Conservation (phyloP, 495 filamentous ascomycete genomes). For the Astrothelium macrocarpum region DNA sequence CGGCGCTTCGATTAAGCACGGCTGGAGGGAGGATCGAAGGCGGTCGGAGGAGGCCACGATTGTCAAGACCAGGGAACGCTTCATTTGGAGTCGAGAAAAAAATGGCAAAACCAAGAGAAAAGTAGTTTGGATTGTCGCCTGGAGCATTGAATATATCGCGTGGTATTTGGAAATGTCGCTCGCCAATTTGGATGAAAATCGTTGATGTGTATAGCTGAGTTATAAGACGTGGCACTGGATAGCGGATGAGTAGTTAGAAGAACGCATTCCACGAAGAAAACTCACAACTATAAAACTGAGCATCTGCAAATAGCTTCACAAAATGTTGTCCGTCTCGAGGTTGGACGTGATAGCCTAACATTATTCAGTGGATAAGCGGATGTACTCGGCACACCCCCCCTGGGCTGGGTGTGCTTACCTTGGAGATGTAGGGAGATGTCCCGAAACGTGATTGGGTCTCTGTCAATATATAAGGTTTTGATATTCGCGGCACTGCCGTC, state of each 20-base stretch:
- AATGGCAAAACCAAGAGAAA: constrained; percentile 81
- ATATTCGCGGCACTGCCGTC: constrained; percentile 44
- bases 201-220: constrained; percentile 90
- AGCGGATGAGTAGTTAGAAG: constrained; percentile 19
- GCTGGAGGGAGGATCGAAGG: constrained; percentile 75
- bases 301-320: constrained; percentile 87
- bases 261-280: neutral
- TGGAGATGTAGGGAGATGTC: constrained; percentile 90
- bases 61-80: constrained; percentile 77
- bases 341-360: constrained; percentile 66
- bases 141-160: constrained; percentile 76
- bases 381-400: neutral
- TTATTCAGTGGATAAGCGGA: neutral
- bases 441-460: constrained; percentile 79
- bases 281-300: constrained; percentile 86
- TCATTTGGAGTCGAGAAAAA: constrained; percentile 76
- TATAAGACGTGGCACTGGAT: constrained; percentile 71
- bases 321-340: constrained; percentile 79
- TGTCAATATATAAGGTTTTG: constrained; percentile 85
- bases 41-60: constrained; percentile 73
- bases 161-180: constrained; percentile 76
- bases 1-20: constrained; percentile 69
- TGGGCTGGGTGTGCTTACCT: constrained; percentile 26
- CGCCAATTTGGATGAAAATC: constrained; percentile 84
- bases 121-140: constrained; percentile 91